These are phyloP conservation scores for Macadamia integrifolia DNA, from an alignment of 164 flowering plant species.

Conservation along the genomic window DNA sequence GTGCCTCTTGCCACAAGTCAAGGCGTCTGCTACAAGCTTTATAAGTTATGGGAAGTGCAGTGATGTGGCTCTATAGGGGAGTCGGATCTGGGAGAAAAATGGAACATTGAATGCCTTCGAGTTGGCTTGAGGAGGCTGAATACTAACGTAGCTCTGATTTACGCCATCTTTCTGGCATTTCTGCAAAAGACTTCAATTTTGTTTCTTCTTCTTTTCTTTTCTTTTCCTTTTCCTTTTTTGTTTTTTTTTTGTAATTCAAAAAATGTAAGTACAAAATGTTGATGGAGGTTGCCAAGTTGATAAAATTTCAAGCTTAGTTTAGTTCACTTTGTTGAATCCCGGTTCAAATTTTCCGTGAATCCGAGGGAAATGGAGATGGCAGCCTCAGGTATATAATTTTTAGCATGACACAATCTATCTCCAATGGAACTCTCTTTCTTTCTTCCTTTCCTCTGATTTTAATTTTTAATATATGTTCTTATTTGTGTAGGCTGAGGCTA, in stretches of 20 bases:
- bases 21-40: background rate
- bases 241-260: background rate
- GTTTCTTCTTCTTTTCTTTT: background rate
- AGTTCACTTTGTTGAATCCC: background rate
- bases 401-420: constrained; percentile 2
- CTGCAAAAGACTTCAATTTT: constrained; percentile 3
- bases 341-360: constrained; percentile 2
- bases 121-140: constrained; percentile 1
- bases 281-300: constrained; percentile 1
- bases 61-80: background rate
- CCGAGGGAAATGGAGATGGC: background rate
- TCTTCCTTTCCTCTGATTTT: background rate
- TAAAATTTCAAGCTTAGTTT: background rate
- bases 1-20: background rate
- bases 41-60: background rate
- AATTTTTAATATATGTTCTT: background rate
- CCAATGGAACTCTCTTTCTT: background rate
- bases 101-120: background rate
- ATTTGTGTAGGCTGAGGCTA: constrained; percentile 2
- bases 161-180: constrained; percentile 3
- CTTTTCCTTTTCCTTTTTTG: background rate
- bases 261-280: background rate
- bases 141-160: constrained; percentile 4
- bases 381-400: constrained; percentile 9
- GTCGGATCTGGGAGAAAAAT: background rate